Conservation (phyloP, 345 rosid genomes). For the Clarkia xantiana region DNA sequence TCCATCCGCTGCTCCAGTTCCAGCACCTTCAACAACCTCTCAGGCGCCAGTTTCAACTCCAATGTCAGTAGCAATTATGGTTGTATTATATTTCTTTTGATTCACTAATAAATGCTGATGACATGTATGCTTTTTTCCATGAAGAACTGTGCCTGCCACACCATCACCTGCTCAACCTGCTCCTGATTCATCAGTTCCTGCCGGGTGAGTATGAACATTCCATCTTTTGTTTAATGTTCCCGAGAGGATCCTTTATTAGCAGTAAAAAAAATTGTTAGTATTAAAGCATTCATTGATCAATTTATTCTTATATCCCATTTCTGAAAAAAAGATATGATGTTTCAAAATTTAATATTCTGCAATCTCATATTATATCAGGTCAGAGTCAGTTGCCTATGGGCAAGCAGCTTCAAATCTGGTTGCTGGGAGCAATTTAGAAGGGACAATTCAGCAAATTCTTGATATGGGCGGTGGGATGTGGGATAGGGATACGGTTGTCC, state of each 20-base stretch:
- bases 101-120: background rate
- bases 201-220: slow-evolving; percentile 4
- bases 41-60: slow-evolving; percentile 31
- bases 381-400: slow-evolving; percentile 44
- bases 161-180: background rate
- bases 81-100: background rate
- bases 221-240: background rate
- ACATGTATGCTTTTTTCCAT: background rate
- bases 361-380: slow-evolving; percentile 20
- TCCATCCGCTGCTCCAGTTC: slow-evolving; percentile 21
- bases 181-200: slow-evolving; percentile 7
- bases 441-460: slow-evolving; percentile 73
- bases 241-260: background rate
- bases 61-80: slow-evolving; percentile 21
- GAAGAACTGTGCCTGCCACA: slow-evolving; percentile 9
- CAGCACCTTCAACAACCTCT: slow-evolving; percentile 19
- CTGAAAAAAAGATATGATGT: background rate
- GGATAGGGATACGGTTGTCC: slow-evolving; percentile 79
- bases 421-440: slow-evolving; percentile 72
- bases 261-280: background rate
- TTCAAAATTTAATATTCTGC: background rate
- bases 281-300: too few relatives aligned
- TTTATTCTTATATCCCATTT: too few relatives aligned
- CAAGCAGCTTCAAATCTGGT: slow-evolving; percentile 85
- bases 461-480: slow-evolving; percentile 95